Conservation (phyloP, 2,329 filamentous ascomycete genomes). For the Penicillium paneum region DNA sequence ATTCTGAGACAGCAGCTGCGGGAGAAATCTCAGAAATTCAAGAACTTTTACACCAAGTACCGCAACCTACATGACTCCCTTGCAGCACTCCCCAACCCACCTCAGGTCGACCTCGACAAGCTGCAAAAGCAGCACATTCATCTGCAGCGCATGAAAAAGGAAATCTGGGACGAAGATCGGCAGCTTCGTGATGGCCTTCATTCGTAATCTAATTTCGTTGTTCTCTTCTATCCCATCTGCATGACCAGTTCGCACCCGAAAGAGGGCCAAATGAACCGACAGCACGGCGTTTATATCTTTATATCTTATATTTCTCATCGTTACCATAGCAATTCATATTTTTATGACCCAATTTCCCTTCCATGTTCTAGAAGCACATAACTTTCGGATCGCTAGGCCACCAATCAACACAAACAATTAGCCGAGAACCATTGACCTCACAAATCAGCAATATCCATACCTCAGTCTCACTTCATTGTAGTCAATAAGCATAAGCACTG, state of each 20-base stretch:
- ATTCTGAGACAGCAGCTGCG: slow-evolving; percentile 38
- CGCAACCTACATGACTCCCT: slow-evolving; percentile 53
- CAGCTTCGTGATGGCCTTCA: slow-evolving; percentile 29
- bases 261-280: slow-evolving; percentile 1
- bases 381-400: not conserved
- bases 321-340: slow-evolving; percentile 6
- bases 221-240: slow-evolving; percentile 2
- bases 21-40: slow-evolving; percentile 50
- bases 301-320: slow-evolving; percentile 1
- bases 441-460: too few relatives aligned
- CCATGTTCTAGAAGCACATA: slow-evolving; percentile 1
- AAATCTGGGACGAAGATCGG: slow-evolving; percentile 51
- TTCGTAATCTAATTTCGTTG: slow-evolving; percentile 9
- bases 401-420: not conserved
- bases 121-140: slow-evolving; percentile 54
- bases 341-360: slow-evolving; percentile 1
- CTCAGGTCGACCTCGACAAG: slow-evolving; percentile 51
- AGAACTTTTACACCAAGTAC: slow-evolving; percentile 58
- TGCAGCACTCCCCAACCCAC: slow-evolving; percentile 39
- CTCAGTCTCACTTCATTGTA: not conserved
- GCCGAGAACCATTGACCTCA: not conserved
- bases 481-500: not conserved
- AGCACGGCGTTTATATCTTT: slow-evolving; percentile 3
- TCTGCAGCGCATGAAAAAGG: slow-evolving; percentile 56
- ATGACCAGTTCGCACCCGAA: not conserved